Evolutionary conservation across 805 yeast species (phyloP).

Genomic region (Schwanniomyces sp.): DNA sequence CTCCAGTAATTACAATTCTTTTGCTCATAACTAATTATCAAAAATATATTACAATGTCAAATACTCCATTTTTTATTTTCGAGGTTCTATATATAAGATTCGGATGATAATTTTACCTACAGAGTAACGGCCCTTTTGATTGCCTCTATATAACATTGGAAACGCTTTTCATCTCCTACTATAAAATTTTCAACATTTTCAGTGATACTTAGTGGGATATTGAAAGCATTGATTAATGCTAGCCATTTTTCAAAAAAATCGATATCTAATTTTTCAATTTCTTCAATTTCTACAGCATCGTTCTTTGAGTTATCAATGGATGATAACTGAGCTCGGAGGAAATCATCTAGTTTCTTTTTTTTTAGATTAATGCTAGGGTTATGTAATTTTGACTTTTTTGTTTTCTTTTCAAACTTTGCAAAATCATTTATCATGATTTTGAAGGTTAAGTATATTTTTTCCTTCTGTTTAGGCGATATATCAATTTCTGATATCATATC

Average conservation of each 20-base stretch:
- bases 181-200: conserved; percentile 33
- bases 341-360: conserved; percentile 22
- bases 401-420: conserved; percentile 23
- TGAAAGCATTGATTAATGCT: conserved; percentile 18
- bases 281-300: background rate
- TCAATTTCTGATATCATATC: conserved; percentile 10
- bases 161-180: conserved; percentile 41
- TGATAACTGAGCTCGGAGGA: conserved; percentile 9
- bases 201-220: conserved; percentile 19
- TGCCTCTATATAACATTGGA: conserved; percentile 21
- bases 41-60: background rate
- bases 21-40: conserved; percentile 14
- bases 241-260: conserved; percentile 28
- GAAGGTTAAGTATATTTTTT: conserved; percentile 23
- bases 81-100: background rate
- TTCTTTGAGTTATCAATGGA: no score
- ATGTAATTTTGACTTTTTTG: conserved; percentile 14
- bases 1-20: conserved; percentile 89
- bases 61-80: background rate
- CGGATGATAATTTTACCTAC: background rate
- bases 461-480: conserved; percentile 17
- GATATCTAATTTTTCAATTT: background rate
- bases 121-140: background rate
- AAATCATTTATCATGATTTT: conserved; percentile 28
- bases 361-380: conserved; percentile 26